Evolutionary conservation across 2,329 filamentous ascomycete species (phyloP).

Genomic region (Ceratocystis huliohia): DNA sequence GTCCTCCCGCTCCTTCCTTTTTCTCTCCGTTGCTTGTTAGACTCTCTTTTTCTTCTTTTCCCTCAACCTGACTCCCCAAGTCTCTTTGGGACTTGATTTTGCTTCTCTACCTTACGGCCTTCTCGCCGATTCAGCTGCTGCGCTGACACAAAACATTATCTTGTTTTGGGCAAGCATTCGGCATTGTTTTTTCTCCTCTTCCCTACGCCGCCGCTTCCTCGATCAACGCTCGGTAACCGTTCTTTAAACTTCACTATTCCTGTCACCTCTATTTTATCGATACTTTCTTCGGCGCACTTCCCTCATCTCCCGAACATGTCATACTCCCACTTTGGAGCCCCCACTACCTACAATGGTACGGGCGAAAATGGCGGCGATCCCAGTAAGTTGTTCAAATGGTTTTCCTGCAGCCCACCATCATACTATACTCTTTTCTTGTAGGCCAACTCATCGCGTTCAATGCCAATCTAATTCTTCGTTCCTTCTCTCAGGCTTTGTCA

Average conservation of each 20-base stretch:
- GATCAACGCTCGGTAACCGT: background rate
- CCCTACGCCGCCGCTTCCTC: background rate
- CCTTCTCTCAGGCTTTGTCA: constrained; percentile 51
- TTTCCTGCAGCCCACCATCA: background rate
- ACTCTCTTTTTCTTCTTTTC: constrained; percentile 9
- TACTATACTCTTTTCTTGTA: background rate
- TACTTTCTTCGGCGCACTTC: background rate
- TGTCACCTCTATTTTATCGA: background rate
- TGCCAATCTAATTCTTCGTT: background rate
- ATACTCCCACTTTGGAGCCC: constrained; percentile 47
- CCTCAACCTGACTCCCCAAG: constrained; percentile 18
- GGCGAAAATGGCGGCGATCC: constrained; percentile 61
- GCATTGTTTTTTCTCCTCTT: background rate
- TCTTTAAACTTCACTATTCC: background rate
- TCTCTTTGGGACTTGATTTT: background rate
- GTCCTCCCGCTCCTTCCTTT: background rate
- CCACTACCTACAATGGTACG: constrained; percentile 50
- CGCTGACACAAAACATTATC: background rate
- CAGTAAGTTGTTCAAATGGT: constrained; percentile 18
- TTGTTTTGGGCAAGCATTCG: background rate
- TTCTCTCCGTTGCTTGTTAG: background rate
- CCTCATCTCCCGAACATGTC: constrained; percentile 37
- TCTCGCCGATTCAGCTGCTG: constrained; percentile 3
- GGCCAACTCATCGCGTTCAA: background rate
- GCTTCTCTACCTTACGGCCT: background rate